Conservation (phyloP, 495 filamentous ascomycete species). For the Neurospora cerealis region DNA sequence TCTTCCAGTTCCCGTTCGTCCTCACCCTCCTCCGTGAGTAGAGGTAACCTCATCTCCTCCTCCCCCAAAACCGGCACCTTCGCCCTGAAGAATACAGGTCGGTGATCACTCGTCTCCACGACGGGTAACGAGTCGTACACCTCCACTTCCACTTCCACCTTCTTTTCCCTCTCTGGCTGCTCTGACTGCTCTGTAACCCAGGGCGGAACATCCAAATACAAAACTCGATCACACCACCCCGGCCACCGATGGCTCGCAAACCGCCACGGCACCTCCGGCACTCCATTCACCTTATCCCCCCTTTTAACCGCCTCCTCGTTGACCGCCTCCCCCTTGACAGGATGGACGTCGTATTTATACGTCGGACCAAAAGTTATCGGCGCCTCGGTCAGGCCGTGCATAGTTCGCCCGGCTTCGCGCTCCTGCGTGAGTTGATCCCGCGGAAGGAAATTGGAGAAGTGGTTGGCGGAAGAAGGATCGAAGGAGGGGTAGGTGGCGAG, state of each 20-base stretch:
- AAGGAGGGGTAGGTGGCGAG: slow-evolving; percentile 47
- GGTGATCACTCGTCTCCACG: slow-evolving; percentile 73
- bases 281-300: slow-evolving; percentile 1
- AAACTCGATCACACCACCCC: slow-evolving; percentile 86
- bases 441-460: slow-evolving; percentile 46
- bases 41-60: slow-evolving; percentile 17
- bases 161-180: slow-evolving; percentile 4
- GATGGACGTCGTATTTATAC: slow-evolving; percentile 58
- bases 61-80: slow-evolving; percentile 42
- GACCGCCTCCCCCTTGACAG: slow-evolving; percentile 5
- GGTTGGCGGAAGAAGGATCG: slow-evolving; percentile 41
- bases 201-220: slow-evolving; percentile 58
- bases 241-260: slow-evolving; percentile 80
- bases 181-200: slow-evolving; percentile 24
- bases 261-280: slow-evolving; percentile 47
- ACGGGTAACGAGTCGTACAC: slow-evolving; percentile 67
- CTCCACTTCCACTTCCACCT: slow-evolving; percentile 34
- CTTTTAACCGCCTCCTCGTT: slow-evolving; percentile 10
- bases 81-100: slow-evolving; percentile 62
- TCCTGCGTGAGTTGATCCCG: slow-evolving; percentile 73
- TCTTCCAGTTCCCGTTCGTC: background rate
- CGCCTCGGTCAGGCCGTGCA: slow-evolving; percentile 69
- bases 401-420: slow-evolving; percentile 48
- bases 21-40: background rate
- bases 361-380: slow-evolving; percentile 77